phyloP scores from a whole-genome alignment of 1,284 basidiomycete genomes.

The Ustilago esculenta region DNA sequence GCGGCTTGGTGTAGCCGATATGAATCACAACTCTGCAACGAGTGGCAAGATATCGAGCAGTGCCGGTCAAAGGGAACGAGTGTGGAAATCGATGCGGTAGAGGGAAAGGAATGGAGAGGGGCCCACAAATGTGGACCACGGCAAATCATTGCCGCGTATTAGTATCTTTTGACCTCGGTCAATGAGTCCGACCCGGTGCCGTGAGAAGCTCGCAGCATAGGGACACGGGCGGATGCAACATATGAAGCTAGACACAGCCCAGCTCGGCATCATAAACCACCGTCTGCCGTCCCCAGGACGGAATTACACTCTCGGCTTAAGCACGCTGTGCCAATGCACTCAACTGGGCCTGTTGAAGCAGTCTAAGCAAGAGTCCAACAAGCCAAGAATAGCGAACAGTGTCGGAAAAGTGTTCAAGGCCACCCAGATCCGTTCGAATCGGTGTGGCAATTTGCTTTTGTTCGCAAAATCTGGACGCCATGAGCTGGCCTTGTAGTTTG shows the following conservation, averaged over 20 bases:
- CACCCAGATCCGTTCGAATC: neutral
- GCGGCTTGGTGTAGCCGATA: no score
- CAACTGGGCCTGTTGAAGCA: no score
- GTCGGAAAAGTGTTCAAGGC: neutral
- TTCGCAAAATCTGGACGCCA: no score
- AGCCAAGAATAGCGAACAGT: neutral
- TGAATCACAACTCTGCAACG: no score
- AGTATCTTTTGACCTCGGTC: conserved; percentile 11
- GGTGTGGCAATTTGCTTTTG: no score
- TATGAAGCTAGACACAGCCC: conserved; percentile 28
- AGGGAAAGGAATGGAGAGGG: neutral
- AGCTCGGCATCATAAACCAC: neutral
- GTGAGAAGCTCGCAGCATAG: neutral
- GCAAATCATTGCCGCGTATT: conserved; percentile 7
- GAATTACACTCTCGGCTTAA: conserved; percentile 2
- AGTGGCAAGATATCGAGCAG: no score
- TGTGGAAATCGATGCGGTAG: neutral
- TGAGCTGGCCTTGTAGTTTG: no score
- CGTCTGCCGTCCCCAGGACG: neutral
- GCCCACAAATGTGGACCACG: neutral
- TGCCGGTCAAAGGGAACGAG: neutral
- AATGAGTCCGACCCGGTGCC: neutral
- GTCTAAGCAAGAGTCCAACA: neutral
- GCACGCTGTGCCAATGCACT: neutral
- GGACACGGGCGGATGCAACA: neutral